phyloP scores from a whole-genome alignment of 768 basidiomycete genomes.

The Leccinum subgranulosum region DNA sequence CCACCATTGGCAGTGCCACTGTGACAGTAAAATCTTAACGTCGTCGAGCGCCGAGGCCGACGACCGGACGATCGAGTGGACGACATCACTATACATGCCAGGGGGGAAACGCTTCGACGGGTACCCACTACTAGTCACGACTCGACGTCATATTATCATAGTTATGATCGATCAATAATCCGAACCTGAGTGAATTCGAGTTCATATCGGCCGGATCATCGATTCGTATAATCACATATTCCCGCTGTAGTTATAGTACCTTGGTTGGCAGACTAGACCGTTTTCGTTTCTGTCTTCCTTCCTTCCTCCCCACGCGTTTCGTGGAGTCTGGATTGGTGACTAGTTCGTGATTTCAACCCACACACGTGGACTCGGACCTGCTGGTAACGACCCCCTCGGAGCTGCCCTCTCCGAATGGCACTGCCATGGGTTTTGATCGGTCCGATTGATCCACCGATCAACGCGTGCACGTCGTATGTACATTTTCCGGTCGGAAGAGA shows the following conservation, averaged over 20 bases:
- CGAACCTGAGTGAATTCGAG: not conserved
- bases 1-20: not conserved
- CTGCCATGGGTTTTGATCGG: not conserved
- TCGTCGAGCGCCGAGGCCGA: not conserved
- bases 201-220: not conserved
- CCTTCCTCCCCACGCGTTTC: not conserved
- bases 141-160: not conserved
- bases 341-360: not conserved
- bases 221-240: not conserved
- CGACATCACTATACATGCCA: not conserved
- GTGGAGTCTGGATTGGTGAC: not conserved
- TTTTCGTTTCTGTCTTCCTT: not conserved
- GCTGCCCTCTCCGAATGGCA: not conserved
- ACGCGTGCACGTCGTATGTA: not conserved
- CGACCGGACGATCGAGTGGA: not conserved
- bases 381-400: not conserved
- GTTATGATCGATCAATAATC: not conserved
- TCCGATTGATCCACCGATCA: not conserved
- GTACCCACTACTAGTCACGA: not conserved
- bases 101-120: not conserved
- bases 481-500: not conserved
- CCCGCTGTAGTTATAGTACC: too few relatives aligned
- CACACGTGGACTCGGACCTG: not conserved
- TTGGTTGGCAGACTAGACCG: not conserved
- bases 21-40: too few relatives aligned